Evolutionary conservation across 2,329 filamentous ascomycete genomes (phyloP).

Genomic region (Fusarium heterosporum): DNA sequence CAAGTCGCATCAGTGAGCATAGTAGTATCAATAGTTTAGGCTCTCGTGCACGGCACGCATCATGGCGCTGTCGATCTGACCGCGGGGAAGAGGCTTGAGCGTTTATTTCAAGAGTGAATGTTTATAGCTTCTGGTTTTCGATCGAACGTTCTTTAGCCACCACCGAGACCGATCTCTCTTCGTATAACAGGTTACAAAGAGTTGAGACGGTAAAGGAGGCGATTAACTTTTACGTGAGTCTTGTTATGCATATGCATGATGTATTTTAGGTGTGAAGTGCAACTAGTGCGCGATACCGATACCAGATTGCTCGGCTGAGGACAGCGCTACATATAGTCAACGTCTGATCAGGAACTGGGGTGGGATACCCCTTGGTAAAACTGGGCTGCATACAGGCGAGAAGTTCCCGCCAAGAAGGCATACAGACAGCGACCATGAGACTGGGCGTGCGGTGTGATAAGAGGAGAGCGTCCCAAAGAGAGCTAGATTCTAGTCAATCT

Average conservation of each 20-base stretch:
- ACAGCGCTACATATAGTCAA: constrained; percentile 26
- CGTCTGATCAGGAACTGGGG: constrained; percentile 32
- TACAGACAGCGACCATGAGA: constrained; percentile 24
- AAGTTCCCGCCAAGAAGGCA: constrained; percentile 31
- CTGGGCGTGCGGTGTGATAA: constrained; percentile 32
- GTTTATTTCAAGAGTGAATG: constrained; percentile 17
- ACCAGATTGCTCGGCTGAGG: constrained; percentile 36
- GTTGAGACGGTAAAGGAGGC: neutral
- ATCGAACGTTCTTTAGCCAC: neutral
- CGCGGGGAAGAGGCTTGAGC: constrained; percentile 22
- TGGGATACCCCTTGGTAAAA: constrained; percentile 25
- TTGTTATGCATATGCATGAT: neutral
- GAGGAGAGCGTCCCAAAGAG: constrained; percentile 9
- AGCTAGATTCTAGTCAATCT: constrained; percentile 32
- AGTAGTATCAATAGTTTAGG: constrained; percentile 27
- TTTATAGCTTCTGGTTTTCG: constrained; percentile 4
- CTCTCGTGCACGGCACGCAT: constrained; percentile 37
- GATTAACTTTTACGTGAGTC: neutral
- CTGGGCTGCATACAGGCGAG: constrained; percentile 24
- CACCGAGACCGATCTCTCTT: neutral
- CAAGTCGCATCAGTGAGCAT: constrained; percentile 27
- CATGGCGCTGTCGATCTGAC: constrained; percentile 22
- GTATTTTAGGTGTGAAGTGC: constrained; percentile 9
- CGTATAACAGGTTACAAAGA: neutral
- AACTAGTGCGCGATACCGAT: constrained; percentile 38